These are phyloP conservation scores for Microbotryum scabiosae DNA, from an alignment of 1,284 basidiomycete genomes.

Conservation along the genomic window DNA sequence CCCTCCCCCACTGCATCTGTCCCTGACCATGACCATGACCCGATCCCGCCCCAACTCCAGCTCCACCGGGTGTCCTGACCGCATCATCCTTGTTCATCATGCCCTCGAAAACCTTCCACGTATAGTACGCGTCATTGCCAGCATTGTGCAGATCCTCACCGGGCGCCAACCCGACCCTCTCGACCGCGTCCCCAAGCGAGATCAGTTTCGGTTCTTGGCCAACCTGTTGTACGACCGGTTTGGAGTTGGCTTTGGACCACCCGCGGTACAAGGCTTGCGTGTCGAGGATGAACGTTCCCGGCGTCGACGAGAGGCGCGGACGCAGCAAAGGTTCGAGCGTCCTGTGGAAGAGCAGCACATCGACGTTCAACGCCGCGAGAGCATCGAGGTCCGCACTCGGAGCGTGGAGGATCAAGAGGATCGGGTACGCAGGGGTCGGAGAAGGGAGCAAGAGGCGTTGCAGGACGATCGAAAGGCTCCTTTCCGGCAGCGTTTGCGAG, in stretches of 20 bases:
- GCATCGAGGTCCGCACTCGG: slow-evolving; percentile 62
- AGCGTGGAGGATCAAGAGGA: slow-evolving; percentile 75
- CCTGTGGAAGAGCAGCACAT: slow-evolving; percentile 47
- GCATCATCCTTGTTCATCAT: slow-evolving; percentile 2
- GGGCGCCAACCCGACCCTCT: not conserved
- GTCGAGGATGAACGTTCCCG: slow-evolving; percentile 59
- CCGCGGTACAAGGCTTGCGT: slow-evolving; percentile 61
- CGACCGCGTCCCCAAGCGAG: slow-evolving; percentile 47
- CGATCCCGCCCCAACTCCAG: no score
- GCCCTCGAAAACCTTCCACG: slow-evolving; percentile 16
- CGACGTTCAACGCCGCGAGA: slow-evolving; percentile 50
- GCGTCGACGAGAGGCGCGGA: slow-evolving; percentile 31
- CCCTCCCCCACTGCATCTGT: no score
- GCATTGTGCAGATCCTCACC: slow-evolving; percentile 57
- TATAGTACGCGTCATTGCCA: slow-evolving; percentile 60
- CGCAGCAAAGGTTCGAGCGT: slow-evolving; percentile 43
- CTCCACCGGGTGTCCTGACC: no score
- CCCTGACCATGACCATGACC: no score
- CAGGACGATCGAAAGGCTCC: not conserved
- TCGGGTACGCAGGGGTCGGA: slow-evolving; percentile 38
- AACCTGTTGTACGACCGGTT: slow-evolving; percentile 51
- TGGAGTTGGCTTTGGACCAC: slow-evolving; percentile 51
- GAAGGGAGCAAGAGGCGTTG: not conserved
- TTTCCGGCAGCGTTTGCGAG: slow-evolving; percentile 48
- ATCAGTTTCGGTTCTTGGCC: slow-evolving; percentile 44